Conservation (phyloP, 2,329 filamentous ascomycete genomes). For the Magnaporthales sp. region DNA sequence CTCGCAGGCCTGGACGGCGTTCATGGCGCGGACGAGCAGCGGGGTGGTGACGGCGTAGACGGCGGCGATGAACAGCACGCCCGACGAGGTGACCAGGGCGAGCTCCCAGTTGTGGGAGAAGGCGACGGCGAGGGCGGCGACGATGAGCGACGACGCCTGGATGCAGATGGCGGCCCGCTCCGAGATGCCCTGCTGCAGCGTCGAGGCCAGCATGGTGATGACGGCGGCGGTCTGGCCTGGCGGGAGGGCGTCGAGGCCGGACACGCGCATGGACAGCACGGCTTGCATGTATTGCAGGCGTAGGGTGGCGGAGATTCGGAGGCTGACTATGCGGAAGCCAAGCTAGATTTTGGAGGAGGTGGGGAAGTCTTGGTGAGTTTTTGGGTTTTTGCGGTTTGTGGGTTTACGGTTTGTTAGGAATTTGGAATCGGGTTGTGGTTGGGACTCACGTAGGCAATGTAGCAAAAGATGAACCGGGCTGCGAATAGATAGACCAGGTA, state of each 20-base stretch:
- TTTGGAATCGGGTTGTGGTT: too few relatives aligned
- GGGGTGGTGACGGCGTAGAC: constrained; percentile 41
- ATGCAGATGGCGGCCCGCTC: constrained; percentile 51
- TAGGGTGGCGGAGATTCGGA: constrained; percentile 50
- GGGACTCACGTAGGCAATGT: constrained; percentile 25
- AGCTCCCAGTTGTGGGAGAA: constrained; percentile 50
- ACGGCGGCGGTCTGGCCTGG: constrained; percentile 51
- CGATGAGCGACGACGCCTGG: constrained; percentile 43
- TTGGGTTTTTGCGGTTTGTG: neutral
- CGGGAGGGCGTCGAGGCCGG: constrained; percentile 55
- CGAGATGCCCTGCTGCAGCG: constrained; percentile 52
- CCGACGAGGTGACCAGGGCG: constrained; percentile 47
- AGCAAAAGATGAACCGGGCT: constrained; percentile 53
- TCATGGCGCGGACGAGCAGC: constrained; percentile 43
- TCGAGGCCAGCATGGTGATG: constrained; percentile 55
- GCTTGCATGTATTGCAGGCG: constrained; percentile 55
- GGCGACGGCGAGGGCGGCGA: constrained; percentile 43
- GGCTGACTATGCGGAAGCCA: constrained; percentile 49
- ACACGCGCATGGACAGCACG: constrained; percentile 56
- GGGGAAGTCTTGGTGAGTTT: constrained; percentile 7
- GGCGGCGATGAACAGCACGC: constrained; percentile 44
- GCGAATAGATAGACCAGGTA: constrained; percentile 66
- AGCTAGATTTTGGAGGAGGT: constrained; percentile 25
- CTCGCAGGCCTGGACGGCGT: constrained; percentile 37
- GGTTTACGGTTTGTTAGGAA: neutral